A percentile compares a stretch with the other conserved stretches of the same genome.
phyloP scores from a whole-genome alignment of 371 early-diverging fungal species.

The Rhizopus stolonifer region DNA sequence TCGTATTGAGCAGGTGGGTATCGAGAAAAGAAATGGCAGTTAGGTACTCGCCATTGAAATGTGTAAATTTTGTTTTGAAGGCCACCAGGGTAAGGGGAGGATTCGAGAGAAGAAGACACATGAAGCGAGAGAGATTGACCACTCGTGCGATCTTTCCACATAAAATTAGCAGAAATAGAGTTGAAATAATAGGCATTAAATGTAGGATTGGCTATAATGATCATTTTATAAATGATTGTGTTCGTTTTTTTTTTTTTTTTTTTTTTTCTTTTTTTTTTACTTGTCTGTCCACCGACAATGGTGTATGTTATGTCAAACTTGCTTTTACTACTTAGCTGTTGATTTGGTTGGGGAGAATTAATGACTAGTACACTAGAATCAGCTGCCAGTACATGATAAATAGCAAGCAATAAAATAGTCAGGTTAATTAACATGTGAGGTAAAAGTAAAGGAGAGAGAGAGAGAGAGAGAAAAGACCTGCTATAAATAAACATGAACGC shows the following conservation, averaged over 20 bases:
- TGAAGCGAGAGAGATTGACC: conserved; percentile 4
- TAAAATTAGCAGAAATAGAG: conserved; percentile 13
- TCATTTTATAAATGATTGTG: not conserved
- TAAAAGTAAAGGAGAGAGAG: not conserved
- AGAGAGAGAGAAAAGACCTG: not conserved
- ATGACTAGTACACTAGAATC: not conserved
- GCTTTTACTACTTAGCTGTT: conserved; percentile 11
- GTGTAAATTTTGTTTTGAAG: conserved; percentile 4
- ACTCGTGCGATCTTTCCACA: conserved; percentile 23
- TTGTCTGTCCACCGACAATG: conserved; percentile 16
- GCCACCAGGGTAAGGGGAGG: conserved; percentile 19
- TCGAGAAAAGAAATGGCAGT: conserved; percentile 26
- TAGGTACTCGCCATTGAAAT: conserved; percentile 17
- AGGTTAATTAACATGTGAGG: not conserved
- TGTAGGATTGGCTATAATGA: conserved; percentile 13
- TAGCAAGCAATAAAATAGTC: not conserved
- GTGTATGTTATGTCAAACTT: conserved; percentile 12
- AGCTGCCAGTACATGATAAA: not conserved
- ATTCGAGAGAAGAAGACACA: conserved; percentile 7
- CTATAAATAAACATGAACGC: not conserved
- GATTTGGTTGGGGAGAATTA: conserved; percentile 14
- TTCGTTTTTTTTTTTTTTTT: too few relatives aligned
- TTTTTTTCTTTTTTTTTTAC: not conserved
- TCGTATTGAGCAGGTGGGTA: conserved; percentile 24
- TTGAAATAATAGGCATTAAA: conserved; percentile 13